Base-by-base conservation (phyloP, 2,329 filamentous ascomycete species). In the Alternaria conjuncta region DNA sequence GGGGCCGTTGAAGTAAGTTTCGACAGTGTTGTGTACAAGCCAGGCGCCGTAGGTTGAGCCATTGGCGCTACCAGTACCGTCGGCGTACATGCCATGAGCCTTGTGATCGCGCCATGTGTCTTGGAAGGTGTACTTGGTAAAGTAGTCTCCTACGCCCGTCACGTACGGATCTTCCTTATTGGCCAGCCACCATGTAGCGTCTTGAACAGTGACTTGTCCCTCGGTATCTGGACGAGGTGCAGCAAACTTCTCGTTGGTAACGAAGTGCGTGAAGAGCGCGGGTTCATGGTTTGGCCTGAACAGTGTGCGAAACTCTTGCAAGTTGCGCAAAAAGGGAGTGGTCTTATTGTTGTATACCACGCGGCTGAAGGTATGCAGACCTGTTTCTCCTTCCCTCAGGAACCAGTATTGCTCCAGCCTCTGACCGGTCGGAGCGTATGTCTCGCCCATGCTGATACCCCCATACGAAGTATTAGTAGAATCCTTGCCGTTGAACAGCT, bases 351-450 rank as follows among this genome's bases (percentile, higher is more conserved):
- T 80, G 67, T 90, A 90, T 1, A 84, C 82, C 10, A 89, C 75
- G n/a, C 87, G 84, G 61, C 83, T 86, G 75, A 90, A 90, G 0
- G 84, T 85, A 70, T 90, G 88, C 36, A 90, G 74, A 0, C 88
- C 88, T 0, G 88, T 89, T 73, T 90, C 88, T 2, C 85, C 85
- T 47, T 89, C 87, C 11, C 86, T 81, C 3, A 90, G 77, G 68
- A 90, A 90, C 86, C 87, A 90, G 74, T 89, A 90, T 70, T 90
- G 88, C 69, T 90, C 84, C 15, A 90, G 79, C 6, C 85, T 71
- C 70, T 90, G 87, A 3, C 87, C 87, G 0, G 87, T 89, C 0
- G 82, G 79, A 0, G 83, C 80, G 70, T 88, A 89, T 0, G 83
- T 85, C 62, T 90, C 87, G 50, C 84, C 86, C 83, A 90, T 86